A percentile compares a stretch with the other conserved stretches of the same genome.
Conservation (phyloP, 2,329 filamentous ascomycete species). For the Penicillium sclerotigenum region DNA sequence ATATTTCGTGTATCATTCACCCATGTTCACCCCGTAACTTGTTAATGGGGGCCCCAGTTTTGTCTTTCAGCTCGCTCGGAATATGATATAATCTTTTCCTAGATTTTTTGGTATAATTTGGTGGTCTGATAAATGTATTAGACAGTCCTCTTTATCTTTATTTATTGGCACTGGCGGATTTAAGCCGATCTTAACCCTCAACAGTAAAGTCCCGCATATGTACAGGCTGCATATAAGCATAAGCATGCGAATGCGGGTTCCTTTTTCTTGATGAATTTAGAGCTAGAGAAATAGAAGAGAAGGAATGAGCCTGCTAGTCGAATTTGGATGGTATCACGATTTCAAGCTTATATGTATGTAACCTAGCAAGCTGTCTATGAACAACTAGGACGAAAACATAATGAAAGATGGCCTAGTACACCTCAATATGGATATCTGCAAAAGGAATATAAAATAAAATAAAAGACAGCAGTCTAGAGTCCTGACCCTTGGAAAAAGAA, state of each 20-base stretch:
- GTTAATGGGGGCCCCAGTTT: constrained; percentile 9
- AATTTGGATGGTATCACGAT: not conserved
- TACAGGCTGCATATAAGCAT: not conserved
- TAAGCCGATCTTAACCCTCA: not conserved
- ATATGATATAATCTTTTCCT: constrained; percentile 6
- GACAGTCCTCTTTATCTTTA: not conserved
- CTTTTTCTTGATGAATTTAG: not conserved
- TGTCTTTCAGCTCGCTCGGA: constrained; percentile 8
- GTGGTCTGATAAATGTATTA: not conserved
- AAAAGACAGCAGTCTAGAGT: not conserved
- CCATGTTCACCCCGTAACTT: constrained; percentile 2
- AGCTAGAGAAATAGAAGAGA: not conserved
- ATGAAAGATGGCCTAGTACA: not conserved
- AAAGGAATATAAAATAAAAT: not conserved
- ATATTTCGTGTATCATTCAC: constrained; percentile 28
- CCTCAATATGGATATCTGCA: constrained; percentile 10
- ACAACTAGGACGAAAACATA: not conserved
- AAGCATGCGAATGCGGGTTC: not conserved
- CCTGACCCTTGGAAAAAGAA: not conserved
- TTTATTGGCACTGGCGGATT: too few relatives aligned
- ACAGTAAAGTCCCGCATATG: not conserved
- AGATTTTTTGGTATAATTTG: not conserved
- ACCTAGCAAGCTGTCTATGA: not conserved
- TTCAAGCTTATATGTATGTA: not conserved
- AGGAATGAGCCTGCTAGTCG: not conserved